phyloP scores from a whole-genome alignment of 2,329 filamentous ascomycete genomes.

The Sporothrix sp. region DNA sequence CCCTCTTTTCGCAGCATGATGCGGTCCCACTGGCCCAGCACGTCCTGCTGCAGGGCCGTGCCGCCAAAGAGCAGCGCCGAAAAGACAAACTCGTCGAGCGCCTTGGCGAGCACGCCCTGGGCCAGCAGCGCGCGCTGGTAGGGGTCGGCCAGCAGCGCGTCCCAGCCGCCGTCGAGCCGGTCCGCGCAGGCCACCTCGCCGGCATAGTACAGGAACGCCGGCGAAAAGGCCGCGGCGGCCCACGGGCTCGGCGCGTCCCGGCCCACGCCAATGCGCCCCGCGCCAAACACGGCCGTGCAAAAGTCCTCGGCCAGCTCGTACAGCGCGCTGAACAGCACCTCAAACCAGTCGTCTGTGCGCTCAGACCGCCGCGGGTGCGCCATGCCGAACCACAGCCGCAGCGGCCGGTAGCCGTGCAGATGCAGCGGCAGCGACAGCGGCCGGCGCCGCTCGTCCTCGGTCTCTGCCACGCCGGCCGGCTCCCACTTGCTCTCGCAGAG shows the following conservation, averaged over 20 bases:
- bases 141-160: slow-evolving; percentile 24
- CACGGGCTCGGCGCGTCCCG: no score
- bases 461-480: slow-evolving; percentile 7
- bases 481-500: slow-evolving; percentile 15
- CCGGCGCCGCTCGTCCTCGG: not conserved
- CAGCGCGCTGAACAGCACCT: slow-evolving; percentile 22
- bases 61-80: slow-evolving; percentile 32
- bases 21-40: slow-evolving; percentile 25
- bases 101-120: slow-evolving; percentile 28
- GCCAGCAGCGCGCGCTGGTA: slow-evolving; percentile 27
- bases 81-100: slow-evolving; percentile 31
- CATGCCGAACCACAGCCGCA: slow-evolving; percentile 17
- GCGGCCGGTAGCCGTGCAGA: slow-evolving; percentile 17
- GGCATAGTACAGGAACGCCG: slow-evolving; percentile 28
- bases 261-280: slow-evolving; percentile 8
- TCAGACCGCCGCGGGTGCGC: slow-evolving; percentile 8
- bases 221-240: slow-evolving; percentile 19
- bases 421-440: slow-evolving; percentile 5
- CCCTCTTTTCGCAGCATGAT: slow-evolving; percentile 28
- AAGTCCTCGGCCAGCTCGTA: slow-evolving; percentile 21
- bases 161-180: slow-evolving; percentile 26
- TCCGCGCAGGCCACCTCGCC: slow-evolving; percentile 28
- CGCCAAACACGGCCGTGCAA: slow-evolving; percentile 22
- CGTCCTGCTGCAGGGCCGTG: slow-evolving; percentile 17
- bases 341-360: slow-evolving; percentile 22